These are phyloP conservation scores for Tylopilus vinaceipallidus DNA, from an alignment of 768 basidiomycete genomes.

Conservation along the genomic window DNA sequence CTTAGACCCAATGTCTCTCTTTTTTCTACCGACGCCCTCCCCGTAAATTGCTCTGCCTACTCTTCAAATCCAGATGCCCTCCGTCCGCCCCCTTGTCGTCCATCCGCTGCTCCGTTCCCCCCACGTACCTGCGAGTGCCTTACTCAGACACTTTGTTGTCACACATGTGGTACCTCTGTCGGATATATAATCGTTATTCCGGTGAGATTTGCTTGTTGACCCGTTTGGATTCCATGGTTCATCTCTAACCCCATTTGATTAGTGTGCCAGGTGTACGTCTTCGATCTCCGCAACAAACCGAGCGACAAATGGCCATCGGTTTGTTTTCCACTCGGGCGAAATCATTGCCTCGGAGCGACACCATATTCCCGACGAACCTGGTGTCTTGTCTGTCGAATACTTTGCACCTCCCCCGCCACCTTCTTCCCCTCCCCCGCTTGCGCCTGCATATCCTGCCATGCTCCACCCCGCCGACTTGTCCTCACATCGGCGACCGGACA, in stretches of 20 bases:
- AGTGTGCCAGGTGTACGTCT: slow-evolving; percentile 73
- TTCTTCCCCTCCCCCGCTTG: slow-evolving; percentile 31
- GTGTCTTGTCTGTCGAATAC: slow-evolving; percentile 49
- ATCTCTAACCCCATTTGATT: slow-evolving; percentile 13
- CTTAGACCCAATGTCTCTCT: slow-evolving; percentile 78
- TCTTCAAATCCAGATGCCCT: slow-evolving; percentile 46
- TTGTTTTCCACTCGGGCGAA: slow-evolving; percentile 80
- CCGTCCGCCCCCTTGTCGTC: slow-evolving; percentile 38
- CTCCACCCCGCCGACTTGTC: slow-evolving; percentile 24
- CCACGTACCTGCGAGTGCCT: slow-evolving; percentile 79
- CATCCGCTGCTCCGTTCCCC: slow-evolving; percentile 31
- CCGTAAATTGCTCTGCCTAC: slow-evolving; percentile 72
- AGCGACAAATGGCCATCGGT: slow-evolving; percentile 80
- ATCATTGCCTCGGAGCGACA: slow-evolving; percentile 61
- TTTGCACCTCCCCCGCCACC: slow-evolving; percentile 31
- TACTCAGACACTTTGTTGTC: slow-evolving; percentile 78
- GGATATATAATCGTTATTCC: slow-evolving; percentile 83
- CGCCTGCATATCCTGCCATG: slow-evolving; percentile 29
- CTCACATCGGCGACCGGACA: slow-evolving; percentile 20
- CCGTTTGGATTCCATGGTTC: slow-evolving; percentile 5
- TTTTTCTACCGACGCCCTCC: slow-evolving; percentile 80
- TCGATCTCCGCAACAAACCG: slow-evolving; percentile 66
- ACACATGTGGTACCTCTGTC: slow-evolving; percentile 69
- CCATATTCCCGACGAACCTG: slow-evolving; percentile 62
- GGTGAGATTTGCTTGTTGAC: slow-evolving; percentile 25